Evolutionary conservation across 2,329 filamentous ascomycete genomes (phyloP).

Genomic region (Talaromyces amestolkiae): DNA sequence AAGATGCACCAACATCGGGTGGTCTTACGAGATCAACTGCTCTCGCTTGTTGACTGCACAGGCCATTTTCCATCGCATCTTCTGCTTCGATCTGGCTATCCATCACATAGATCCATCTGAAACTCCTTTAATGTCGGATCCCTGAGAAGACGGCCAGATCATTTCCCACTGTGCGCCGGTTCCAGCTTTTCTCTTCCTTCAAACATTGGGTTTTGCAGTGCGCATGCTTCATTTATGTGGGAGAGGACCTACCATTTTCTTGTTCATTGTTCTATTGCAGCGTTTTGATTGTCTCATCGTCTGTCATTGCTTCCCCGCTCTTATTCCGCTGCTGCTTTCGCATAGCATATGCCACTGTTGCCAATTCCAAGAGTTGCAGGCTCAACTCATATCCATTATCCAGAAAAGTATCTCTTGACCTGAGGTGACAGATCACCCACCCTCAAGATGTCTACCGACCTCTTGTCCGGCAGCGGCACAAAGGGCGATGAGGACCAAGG

Average conservation of each 20-base stretch:
- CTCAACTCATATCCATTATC: slow-evolving; percentile 1
- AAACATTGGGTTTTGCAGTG: background rate
- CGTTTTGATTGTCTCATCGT: background rate
- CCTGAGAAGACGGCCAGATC: slow-evolving; percentile 4
- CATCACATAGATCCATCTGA: background rate
- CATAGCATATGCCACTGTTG: background rate
- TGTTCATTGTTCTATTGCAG: background rate
- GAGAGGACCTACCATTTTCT: background rate
- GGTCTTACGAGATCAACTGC: background rate
- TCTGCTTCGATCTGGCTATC: background rate
- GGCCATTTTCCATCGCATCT: background rate
- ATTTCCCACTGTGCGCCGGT: background rate
- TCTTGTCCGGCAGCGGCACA: slow-evolving; percentile 37
- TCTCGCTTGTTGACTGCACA: background rate
- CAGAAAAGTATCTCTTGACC: background rate
- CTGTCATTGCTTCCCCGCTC: background rate
- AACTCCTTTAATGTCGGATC: background rate
- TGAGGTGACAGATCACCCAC: background rate
- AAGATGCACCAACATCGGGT: background rate
- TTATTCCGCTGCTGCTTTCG: background rate
- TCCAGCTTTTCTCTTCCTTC: background rate
- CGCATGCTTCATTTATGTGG: background rate
- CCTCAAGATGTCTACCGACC: slow-evolving; percentile 24
- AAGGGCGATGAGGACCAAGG: slow-evolving; percentile 36
- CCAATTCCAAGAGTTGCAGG: slow-evolving; percentile 4